Percentiles rank a stretch among this genome's conserved stretches.
phyloP scores from a whole-genome alignment of 2,329 filamentous ascomycete genomes.

The Trichophyton verrucosum region DNA sequence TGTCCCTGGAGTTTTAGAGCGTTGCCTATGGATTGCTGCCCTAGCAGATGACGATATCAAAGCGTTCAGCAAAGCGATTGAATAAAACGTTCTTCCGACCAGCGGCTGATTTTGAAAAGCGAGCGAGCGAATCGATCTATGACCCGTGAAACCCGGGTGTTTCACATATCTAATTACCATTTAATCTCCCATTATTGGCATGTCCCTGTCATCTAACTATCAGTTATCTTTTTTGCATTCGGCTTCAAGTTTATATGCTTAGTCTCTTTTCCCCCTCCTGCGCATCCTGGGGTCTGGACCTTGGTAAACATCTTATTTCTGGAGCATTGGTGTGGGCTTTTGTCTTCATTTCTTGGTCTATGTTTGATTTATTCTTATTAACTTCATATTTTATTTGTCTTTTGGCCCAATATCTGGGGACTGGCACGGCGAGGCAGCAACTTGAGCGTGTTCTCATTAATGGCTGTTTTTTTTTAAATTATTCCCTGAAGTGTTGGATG shows the following conservation, averaged over 20 bases:
- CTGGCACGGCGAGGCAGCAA: not conserved
- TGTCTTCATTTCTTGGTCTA: not conserved
- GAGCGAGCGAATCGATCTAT: not conserved
- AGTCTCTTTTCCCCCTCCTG: not conserved
- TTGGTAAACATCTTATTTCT: not conserved
- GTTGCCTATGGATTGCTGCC: conserved; percentile 53
- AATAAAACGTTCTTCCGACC: conserved; percentile 5
- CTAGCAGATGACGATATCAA: conserved; percentile 47
- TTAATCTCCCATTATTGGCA: not conserved
- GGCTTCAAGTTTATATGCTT: not conserved
- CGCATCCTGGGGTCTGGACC: conserved; percentile 1
- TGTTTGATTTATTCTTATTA: no score
- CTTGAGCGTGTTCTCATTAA: not conserved
- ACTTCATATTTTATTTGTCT: not conserved
- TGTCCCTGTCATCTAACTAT: not conserved
- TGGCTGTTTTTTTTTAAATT: not conserved
- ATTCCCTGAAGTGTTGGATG: not conserved
- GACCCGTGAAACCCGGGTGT: not conserved
- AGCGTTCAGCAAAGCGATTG: conserved; percentile 33
- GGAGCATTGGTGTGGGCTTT: conserved; percentile 1
- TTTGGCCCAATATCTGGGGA: not conserved
- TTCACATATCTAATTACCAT: not conserved
- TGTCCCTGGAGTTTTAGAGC: conserved; percentile 46
- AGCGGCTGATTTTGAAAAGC: not conserved
- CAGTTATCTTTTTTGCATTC: not conserved